Conservation (phyloP, 192 early-diverging fungal species). For the Coemansia sp. region DNA sequence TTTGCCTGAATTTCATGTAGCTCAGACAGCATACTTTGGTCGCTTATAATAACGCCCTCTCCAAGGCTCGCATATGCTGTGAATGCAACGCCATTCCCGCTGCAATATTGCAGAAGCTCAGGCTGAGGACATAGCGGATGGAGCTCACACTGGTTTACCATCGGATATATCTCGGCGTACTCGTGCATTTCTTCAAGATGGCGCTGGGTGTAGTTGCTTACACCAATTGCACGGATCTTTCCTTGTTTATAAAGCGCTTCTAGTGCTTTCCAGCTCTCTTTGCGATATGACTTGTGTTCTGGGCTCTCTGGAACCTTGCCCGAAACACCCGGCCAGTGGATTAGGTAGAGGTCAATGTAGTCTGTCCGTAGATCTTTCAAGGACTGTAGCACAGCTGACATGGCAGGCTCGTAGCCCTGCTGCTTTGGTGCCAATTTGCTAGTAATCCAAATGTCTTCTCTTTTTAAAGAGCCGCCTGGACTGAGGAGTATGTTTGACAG, state of each 20-base stretch:
- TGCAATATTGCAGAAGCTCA: slow-evolving; percentile 58
- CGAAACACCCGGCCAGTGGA: slow-evolving; percentile 72
- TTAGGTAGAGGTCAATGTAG: slow-evolving; percentile 72
- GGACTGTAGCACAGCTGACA: slow-evolving; percentile 55
- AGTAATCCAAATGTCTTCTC: slow-evolving; percentile 66
- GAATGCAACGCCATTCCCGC: slow-evolving; percentile 55
- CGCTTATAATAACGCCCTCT: slow-evolving; percentile 47
- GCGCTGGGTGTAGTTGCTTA: slow-evolving; percentile 64
- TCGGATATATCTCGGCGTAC: slow-evolving; percentile 57
- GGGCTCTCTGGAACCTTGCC: slow-evolving; percentile 32
- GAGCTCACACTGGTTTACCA: slow-evolving; percentile 71
- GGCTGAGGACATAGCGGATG: slow-evolving; percentile 63
- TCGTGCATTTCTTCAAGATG: slow-evolving; percentile 62
- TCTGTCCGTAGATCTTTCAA: slow-evolving; percentile 59
- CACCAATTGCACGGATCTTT: slow-evolving; percentile 64
- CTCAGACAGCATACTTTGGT: slow-evolving; percentile 11
- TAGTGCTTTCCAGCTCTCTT: slow-evolving; percentile 61
- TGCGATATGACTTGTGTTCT: slow-evolving; percentile 52
- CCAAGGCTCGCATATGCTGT: slow-evolving; percentile 75
- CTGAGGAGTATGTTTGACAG: slow-evolving; percentile 52
- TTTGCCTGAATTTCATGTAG: slow-evolving; percentile 21
- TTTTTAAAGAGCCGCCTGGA: slow-evolving; percentile 35
- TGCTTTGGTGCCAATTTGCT: slow-evolving; percentile 70
- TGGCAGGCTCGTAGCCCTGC: slow-evolving; percentile 63
- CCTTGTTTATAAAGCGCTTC: slow-evolving; percentile 59